Conservation (phyloP, 2,329 filamentous ascomycete genomes). For the Diaporthe citri region DNA sequence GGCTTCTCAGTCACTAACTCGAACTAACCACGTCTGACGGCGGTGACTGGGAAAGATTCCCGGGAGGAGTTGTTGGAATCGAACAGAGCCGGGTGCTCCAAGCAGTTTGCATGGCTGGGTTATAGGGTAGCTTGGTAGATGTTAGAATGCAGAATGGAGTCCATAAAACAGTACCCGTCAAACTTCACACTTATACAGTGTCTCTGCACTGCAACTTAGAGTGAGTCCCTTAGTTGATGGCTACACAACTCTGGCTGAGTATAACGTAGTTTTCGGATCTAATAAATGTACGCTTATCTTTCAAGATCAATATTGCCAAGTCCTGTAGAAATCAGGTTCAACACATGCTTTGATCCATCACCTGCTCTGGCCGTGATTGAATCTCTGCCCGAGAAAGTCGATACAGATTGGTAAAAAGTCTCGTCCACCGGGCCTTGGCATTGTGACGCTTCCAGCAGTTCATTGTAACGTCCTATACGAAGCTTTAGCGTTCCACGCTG, state of each 20-base stretch:
- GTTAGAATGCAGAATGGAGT: neutral
- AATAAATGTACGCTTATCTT: too few relatives aligned
- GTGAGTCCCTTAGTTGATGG: neutral
- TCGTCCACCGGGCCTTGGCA: neutral
- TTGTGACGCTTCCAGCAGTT: neutral
- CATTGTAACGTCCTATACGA: neutral
- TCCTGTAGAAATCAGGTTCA: neutral
- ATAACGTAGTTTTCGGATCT: neutral
- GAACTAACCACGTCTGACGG: neutral
- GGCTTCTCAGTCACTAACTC: conserved; percentile 42
- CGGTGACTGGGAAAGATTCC: too few relatives aligned
- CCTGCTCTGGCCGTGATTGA: neutral
- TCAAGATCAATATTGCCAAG: too few relatives aligned
- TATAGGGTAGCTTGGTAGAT: neutral
- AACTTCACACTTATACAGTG: neutral
- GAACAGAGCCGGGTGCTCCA: neutral
- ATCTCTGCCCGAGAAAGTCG: too few relatives aligned
- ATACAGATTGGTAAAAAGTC: neutral
- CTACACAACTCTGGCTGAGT: neutral
- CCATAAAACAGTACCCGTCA: neutral
- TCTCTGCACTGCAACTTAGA: too few relatives aligned
- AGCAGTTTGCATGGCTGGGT: neutral
- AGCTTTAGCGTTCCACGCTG: neutral
- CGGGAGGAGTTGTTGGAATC: neutral
- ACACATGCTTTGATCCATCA: too few relatives aligned